Percentiles rank a stretch among this genome's conserved stretches.
Conservation (phyloP, 1,284 basidiomycete species). For the Boletus nobilissimus region DNA sequence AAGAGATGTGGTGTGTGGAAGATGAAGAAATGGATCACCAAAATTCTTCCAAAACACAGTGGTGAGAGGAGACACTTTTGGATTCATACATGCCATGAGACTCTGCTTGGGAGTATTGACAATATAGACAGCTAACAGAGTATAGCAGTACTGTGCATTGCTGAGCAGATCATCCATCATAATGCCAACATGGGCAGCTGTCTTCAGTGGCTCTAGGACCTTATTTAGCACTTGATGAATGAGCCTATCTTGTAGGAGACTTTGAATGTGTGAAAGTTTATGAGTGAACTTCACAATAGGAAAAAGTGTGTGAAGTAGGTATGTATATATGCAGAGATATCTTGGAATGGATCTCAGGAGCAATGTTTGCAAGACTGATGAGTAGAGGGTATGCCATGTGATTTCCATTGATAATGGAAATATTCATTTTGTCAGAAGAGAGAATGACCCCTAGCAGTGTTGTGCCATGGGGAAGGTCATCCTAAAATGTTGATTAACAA, state of each 20-base stretch:
- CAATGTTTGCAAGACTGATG: conserved; percentile 19
- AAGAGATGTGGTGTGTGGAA: neutral
- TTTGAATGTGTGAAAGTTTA: fast-evolving
- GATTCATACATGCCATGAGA: conserved; percentile 2
- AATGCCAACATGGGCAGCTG: too few relatives aligned
- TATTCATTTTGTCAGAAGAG: conserved; percentile 38
- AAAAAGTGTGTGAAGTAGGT: conserved; percentile 3
- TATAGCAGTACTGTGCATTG: neutral
- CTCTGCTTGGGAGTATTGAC: conserved; percentile 8
- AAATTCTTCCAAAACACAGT: neutral
- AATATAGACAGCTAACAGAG: neutral
- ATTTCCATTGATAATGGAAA: neutral
- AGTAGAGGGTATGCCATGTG: conserved; percentile 22
- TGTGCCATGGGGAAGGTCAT: neutral
- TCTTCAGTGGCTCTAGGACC: neutral
- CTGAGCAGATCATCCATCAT: neutral
- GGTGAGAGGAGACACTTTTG: conserved; percentile 1
- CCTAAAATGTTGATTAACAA: too few relatives aligned
- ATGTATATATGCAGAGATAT: conserved; percentile 8
- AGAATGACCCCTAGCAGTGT: neutral
- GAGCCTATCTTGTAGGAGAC: neutral
- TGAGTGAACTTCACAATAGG: neutral
- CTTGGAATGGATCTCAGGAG: conserved; percentile 12
- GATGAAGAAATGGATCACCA: neutral
- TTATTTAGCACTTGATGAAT: neutral